Evolutionary conservation across 2,329 filamentous ascomycete species (phyloP).

Genomic region (Microdochium paspali): DNA sequence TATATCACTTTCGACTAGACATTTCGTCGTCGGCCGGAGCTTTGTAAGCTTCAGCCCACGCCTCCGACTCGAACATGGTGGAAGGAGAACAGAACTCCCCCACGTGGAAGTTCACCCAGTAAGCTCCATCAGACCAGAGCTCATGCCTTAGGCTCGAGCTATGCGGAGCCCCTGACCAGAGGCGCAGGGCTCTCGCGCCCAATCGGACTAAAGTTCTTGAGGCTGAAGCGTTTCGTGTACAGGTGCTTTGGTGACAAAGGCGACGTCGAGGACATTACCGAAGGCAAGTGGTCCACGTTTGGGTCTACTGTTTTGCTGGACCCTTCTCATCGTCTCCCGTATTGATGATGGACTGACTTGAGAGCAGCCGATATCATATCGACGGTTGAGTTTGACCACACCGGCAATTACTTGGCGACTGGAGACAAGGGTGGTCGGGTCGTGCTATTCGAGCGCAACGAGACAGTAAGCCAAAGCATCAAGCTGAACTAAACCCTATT

Average conservation of each 20-base stretch:
- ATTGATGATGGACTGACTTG: conserved; percentile 14
- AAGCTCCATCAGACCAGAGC: conserved; percentile 33
- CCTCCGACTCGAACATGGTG: conserved; percentile 64
- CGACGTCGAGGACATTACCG: conserved; percentile 97
- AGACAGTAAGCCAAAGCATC: conserved; percentile 59
- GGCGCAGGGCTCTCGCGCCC: background rate
- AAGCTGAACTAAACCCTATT: background rate
- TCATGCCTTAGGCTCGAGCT: background rate
- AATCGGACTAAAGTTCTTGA: background rate
- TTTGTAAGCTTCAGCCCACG: conserved; percentile 11
- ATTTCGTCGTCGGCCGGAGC: conserved; percentile 6
- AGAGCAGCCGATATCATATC: conserved; percentile 76
- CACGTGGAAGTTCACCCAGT: conserved; percentile 99
- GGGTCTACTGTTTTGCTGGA: background rate
- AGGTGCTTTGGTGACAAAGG: conserved; percentile 99
- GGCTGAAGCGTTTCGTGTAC: background rate
- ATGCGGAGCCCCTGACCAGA: background rate
- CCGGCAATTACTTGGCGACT: conserved; percentile 82
- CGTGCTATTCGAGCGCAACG: conserved; percentile 84
- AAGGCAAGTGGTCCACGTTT: conserved; percentile 49
- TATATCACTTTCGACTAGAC: no score
- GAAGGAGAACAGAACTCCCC: conserved; percentile 89
- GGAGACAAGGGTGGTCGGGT: conserved; percentile 82
- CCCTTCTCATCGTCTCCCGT: conserved; percentile 5
- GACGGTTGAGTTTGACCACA: conserved; percentile 85